These are phyloP conservation scores for Osmanthus fragrans DNA, from an alignment of 257 asterid genomes.

Conservation along the genomic window DNA sequence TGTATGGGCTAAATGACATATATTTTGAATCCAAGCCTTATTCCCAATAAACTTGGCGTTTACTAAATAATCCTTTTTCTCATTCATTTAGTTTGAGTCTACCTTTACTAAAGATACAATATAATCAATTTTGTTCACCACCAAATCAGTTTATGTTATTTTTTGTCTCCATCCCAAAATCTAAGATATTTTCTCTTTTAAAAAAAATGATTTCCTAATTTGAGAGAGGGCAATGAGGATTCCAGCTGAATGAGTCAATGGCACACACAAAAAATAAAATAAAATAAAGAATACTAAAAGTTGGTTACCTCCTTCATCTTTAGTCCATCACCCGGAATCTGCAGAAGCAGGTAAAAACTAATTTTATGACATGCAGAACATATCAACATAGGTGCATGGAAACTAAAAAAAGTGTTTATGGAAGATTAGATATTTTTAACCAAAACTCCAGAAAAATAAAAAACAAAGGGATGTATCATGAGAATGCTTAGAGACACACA, in stretches of 20 bases:
- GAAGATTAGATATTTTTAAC: neutral
- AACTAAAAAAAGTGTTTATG: neutral
- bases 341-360: constrained; percentile 33
- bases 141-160: neutral
- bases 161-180: neutral
- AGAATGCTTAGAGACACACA: neutral
- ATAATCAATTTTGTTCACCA: neutral
- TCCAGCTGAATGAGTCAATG: constrained; percentile 2
- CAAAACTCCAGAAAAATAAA: neutral
- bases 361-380: neutral
- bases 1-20: neutral
- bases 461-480: neutral
- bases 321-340: constrained; percentile 67
- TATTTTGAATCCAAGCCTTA: neutral
- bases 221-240: neutral
- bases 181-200: neutral
- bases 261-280: neutral
- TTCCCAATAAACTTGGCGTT: neutral
- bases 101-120: neutral
- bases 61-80: neutral
- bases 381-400: neutral
- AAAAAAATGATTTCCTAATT: neutral
- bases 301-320: constrained; percentile 73
- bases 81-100: neutral
- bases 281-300: constrained; percentile 1